Percentiles rank a stretch among this genome's conserved stretches.
phyloP scores from a whole-genome alignment of 2,329 filamentous ascomycete genomes.

The Pseudogymnoascus sp. region DNA sequence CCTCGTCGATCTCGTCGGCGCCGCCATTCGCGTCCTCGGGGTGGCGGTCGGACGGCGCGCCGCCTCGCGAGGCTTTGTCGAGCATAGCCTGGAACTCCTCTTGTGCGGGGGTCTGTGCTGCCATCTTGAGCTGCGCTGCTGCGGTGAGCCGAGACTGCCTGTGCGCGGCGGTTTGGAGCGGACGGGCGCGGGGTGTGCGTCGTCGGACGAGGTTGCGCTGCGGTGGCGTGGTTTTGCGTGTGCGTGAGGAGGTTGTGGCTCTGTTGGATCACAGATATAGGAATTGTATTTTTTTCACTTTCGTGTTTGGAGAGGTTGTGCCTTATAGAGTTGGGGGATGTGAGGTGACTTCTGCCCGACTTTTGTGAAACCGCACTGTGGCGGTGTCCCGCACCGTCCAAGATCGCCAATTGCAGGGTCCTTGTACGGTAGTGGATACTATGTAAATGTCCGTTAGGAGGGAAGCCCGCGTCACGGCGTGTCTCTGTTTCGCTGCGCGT shows the following conservation, averaged over 20 bases:
- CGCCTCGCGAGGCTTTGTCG: slow-evolving; percentile 39
- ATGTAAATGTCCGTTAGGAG: neutral
- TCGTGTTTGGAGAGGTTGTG: neutral
- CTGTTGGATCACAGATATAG: neutral
- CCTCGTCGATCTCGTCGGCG: slow-evolving; percentile 46
- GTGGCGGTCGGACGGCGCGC: slow-evolving; percentile 31
- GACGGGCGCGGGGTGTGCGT: neutral
- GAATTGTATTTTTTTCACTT: neutral
- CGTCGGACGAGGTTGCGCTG: neutral
- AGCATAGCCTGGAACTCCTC: slow-evolving; percentile 59
- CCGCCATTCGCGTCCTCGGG: slow-evolving; percentile 49
- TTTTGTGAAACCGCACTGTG: slow-evolving; percentile 1
- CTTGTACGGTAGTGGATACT: slow-evolving; percentile 4
- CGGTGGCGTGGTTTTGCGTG: neutral
- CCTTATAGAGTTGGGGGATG: neutral
- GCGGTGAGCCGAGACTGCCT: slow-evolving; percentile 24
- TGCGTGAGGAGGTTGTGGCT: neutral
- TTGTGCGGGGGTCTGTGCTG: slow-evolving; percentile 47
- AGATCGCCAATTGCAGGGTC: neutral
- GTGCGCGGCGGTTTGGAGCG: slow-evolving; percentile 16
- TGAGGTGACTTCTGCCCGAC: neutral
- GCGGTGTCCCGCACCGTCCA: neutral
- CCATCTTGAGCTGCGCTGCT: slow-evolving; percentile 23
- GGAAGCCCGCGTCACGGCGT: neutral
- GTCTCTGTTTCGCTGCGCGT: neutral